Base-by-base conservation (phyloP, 1,284 basidiomycete species). In the Boletus coffeatus region DNA sequence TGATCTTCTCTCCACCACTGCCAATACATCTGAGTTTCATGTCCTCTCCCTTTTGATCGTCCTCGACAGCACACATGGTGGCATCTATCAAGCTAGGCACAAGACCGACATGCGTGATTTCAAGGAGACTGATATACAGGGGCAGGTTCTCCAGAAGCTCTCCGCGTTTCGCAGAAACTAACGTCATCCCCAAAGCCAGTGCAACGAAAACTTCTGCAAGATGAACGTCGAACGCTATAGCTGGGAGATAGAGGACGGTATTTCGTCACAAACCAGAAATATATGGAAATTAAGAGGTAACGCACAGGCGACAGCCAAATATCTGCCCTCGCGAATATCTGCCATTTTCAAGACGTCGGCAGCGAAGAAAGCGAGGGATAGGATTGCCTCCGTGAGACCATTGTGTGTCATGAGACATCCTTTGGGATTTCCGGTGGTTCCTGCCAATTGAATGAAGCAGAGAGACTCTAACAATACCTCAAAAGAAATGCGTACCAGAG, bases 51-150 rank as follows among this genome's bases (percentile, higher is more conserved):
- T 69, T 68, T 52, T 62, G 68, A 36, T 69, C 70, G 32, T 73
- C 75, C 56, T 77, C 73, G 14, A 76, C 69, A 13, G 76, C 74
- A 59, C 76, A 76, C 72, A 83, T 74, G 5, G 81, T 83, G 2
- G 81, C 82, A 66, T 84, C 83, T 59, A 83, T 81, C 61, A 83
- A 71, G 68, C 82, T 82, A 5, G 82, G 82, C 14, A 83, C 83
- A 59, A 83, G 80, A 11, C 80, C 81, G 58, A 84, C 70, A 67
- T 84, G 83, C 3, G 83, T 83, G 37, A 84, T 75, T 3, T 71
- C 73, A n/a, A 83, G 70, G n/a, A 69, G 64, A 48, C 73, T 75
- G 63, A 82, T 76, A 62, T 80, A 79, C 34, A 70, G 67, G 7
- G 81, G 77, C 21, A 83, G 75, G 64, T 83, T 77, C 65, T 81